Percentiles rank a stretch among this genome's conserved stretches.
These are phyloP conservation scores for Medicago ruthenica DNA, from an alignment of 306 rosid species.

Conservation along the genomic window DNA sequence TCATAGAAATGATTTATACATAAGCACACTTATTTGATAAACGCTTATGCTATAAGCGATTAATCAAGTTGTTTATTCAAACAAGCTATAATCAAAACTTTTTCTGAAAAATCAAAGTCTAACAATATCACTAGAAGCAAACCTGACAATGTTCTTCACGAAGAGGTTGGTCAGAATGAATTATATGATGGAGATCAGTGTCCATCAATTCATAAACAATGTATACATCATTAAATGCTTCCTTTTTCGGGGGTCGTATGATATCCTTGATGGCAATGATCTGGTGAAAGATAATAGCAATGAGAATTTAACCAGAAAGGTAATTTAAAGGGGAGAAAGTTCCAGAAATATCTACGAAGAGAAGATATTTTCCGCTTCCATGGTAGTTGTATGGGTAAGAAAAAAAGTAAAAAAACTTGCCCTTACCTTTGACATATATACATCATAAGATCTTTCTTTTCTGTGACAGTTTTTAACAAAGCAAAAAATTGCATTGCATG, in stretches of 20 bases:
- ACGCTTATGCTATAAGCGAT: background rate
- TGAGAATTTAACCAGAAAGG: constrained; percentile 42
- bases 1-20: too few relatives aligned
- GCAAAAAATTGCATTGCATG: background rate
- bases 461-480: background rate
- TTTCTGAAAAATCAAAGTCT: constrained; percentile 8
- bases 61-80: background rate
- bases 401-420: background rate
- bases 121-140: constrained; percentile 40
- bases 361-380: background rate
- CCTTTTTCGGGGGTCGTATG: constrained; percentile 53
- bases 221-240: constrained; percentile 51
- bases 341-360: too few relatives aligned
- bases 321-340: background rate
- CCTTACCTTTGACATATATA: background rate
- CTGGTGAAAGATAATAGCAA: constrained; percentile 42
- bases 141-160: constrained; percentile 61
- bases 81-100: background rate
- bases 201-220: constrained; percentile 62
- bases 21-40: background rate
- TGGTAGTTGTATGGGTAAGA: background rate
- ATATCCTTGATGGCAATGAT: constrained; percentile 59
- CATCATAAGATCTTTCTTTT: constrained; percentile 4
- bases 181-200: constrained; percentile 63
- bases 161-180: constrained; percentile 57